A percentile compares a stretch with the other conserved stretches of the same genome.
phyloP scores from a whole-genome alignment of 2,329 filamentous ascomycete genomes.

The Pestalotiopsis sp. region DNA sequence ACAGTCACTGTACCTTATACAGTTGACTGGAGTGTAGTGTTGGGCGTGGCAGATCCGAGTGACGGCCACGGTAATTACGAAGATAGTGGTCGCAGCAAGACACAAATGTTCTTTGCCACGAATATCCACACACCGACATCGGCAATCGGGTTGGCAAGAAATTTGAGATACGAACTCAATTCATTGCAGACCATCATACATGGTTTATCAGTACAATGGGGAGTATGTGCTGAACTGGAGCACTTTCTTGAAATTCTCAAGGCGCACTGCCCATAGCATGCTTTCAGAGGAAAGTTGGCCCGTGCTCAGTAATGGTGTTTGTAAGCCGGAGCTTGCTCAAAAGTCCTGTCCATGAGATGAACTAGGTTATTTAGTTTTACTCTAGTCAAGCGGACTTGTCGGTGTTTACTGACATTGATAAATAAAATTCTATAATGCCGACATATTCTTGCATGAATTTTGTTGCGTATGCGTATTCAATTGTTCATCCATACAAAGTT shows the following conservation, averaged over 20 bases:
- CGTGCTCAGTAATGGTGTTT: neutral
- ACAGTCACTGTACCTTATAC: constrained; percentile 4
- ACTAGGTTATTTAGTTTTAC: no score
- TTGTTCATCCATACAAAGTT: neutral
- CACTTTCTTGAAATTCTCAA: constrained; percentile 5
- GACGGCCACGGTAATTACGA: neutral
- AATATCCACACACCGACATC: neutral
- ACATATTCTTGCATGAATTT: no score
- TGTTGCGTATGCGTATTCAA: no score
- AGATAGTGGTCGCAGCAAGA: neutral
- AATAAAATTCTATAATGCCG: no score
- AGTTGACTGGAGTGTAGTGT: constrained; percentile 7
- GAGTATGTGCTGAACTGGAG: constrained; percentile 7
- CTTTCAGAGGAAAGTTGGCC: neutral
- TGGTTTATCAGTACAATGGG: constrained; percentile 11
- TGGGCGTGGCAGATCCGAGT: neutral
- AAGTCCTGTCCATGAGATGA: neutral
- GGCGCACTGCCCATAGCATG: neutral
- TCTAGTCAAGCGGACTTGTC: no score
- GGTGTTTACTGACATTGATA: no score
- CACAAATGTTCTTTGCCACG: constrained; percentile 3
- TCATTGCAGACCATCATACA: constrained; percentile 8
- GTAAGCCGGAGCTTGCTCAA: neutral
- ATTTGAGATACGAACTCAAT: constrained; percentile 4
- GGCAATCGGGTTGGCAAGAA: constrained; percentile 1